phyloP scores from a whole-genome alignment of 2,329 filamentous ascomycete genomes.

The Colletotrichum acutatum region DNA sequence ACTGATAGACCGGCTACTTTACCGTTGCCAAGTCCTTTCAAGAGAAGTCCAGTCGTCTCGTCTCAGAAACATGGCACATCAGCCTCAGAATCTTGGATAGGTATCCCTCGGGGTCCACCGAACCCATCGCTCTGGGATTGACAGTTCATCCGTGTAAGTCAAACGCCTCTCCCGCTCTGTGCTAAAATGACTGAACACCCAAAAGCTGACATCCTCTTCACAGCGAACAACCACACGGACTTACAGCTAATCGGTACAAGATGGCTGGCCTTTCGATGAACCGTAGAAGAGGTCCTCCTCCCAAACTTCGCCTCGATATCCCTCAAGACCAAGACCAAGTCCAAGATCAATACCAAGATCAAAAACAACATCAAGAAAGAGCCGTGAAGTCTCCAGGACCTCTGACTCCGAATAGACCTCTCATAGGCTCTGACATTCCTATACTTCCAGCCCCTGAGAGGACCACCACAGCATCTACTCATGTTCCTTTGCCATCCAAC shows the following conservation, averaged over 20 bases:
- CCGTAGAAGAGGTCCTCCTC: background rate
- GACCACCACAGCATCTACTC: background rate
- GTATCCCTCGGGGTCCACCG: too few relatives aligned
- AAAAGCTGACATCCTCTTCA: too few relatives aligned
- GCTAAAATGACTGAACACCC: background rate
- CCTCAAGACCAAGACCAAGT: background rate
- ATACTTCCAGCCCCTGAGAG: background rate
- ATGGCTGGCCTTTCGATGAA: background rate
- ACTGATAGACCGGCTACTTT: too few relatives aligned
- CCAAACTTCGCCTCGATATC: background rate
- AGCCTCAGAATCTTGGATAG: too few relatives aligned
- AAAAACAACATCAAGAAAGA: background rate
- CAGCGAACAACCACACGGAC: too few relatives aligned
- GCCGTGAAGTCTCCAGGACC: background rate
- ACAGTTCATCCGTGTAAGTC: too few relatives aligned
- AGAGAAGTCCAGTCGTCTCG: too few relatives aligned
- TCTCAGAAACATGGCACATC: too few relatives aligned
- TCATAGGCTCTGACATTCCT: background rate
- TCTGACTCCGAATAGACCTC: background rate
- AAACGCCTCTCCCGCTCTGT: too few relatives aligned
- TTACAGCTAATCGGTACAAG: background rate
- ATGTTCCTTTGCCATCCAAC: background rate
- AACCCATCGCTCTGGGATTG: too few relatives aligned
- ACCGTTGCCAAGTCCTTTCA: too few relatives aligned
- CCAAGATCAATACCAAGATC: background rate